These are phyloP conservation scores for Trichoderma parareesei DNA, from an alignment of 495 filamentous ascomycete genomes.

Conservation along the genomic window DNA sequence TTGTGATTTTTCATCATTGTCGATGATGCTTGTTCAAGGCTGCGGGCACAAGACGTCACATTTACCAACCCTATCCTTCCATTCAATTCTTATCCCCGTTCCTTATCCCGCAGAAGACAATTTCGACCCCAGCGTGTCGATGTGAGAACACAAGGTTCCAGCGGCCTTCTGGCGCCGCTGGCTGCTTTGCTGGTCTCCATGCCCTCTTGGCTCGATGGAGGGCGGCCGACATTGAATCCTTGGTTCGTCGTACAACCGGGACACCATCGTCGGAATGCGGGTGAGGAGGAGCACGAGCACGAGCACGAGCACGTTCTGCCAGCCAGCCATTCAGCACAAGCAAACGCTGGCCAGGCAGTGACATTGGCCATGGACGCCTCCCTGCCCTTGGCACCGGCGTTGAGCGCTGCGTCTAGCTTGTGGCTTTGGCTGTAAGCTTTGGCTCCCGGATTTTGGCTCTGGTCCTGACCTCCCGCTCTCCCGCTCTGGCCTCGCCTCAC, in stretches of 20 bases:
- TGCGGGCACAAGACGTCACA: too few species aligned
- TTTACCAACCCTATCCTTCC: too few species aligned
- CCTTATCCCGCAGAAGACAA: too few species aligned
- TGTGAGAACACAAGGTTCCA: neutral
- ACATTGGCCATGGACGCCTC: neutral
- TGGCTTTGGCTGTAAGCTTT: neutral
- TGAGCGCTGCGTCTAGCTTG: neutral
- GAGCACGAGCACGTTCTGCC: conserved; percentile 3
- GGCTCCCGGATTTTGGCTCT: too few species aligned
- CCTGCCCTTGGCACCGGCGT: neutral
- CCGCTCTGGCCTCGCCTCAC: neutral
- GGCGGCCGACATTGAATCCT: neutral
- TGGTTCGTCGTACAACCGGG: neutral
- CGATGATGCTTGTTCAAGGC: neutral
- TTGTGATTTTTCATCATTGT: neutral
- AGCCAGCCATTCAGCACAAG: neutral
- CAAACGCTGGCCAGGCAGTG: neutral
- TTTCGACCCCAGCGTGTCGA: neutral
- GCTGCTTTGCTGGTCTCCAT: neutral
- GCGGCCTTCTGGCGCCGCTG: neutral
- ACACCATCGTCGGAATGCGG: neutral
- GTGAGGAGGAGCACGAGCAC: neutral
- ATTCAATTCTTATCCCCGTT: too few species aligned
- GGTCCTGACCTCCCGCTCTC: neutral
- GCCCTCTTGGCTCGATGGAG: neutral